Evolutionary conservation across 805 yeast genomes (phyloP).

Genomic region (Ogataea nonfermentans): DNA sequence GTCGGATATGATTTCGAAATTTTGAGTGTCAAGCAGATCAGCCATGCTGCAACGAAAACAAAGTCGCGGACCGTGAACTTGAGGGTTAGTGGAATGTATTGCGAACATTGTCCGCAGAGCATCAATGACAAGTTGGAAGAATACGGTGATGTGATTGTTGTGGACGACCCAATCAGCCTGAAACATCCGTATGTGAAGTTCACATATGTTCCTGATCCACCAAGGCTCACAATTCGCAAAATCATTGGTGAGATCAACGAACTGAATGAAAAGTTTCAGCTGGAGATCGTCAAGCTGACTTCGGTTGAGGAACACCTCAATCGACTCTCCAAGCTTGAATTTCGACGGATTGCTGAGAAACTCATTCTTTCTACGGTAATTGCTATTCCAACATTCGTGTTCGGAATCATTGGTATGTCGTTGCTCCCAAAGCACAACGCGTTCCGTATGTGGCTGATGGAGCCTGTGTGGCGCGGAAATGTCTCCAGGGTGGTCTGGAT

Average conservation of each 20-base stretch:
- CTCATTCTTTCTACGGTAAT: slow-evolving; percentile 48
- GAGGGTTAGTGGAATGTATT: slow-evolving; percentile 63
- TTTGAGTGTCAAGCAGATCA: slow-evolving; percentile 42
- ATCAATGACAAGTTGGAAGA: slow-evolving; percentile 47
- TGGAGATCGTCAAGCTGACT: slow-evolving; percentile 51
- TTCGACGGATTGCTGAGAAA: slow-evolving; percentile 43
- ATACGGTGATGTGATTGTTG: slow-evolving; percentile 56
- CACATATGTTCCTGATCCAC: slow-evolving; percentile 60
- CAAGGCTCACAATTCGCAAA: slow-evolving; percentile 52
- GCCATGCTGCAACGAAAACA: slow-evolving; percentile 46
- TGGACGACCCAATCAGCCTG: slow-evolving; percentile 54
- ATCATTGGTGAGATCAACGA: slow-evolving; percentile 50
- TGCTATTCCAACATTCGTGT: slow-evolving; percentile 63
- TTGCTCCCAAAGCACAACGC: slow-evolving; percentile 42
- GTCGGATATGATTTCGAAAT: slow-evolving; percentile 62
- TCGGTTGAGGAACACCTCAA: slow-evolving; percentile 64
- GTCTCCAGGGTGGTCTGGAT: slow-evolving; percentile 65
- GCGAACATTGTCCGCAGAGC: slow-evolving; percentile 64
- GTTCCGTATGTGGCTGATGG: slow-evolving; percentile 54
- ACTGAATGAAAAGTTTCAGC: slow-evolving; percentile 45
- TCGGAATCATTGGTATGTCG: slow-evolving; percentile 71
- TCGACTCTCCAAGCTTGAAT: slow-evolving; percentile 47
- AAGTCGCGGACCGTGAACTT: slow-evolving; percentile 56
- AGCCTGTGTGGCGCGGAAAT: slow-evolving; percentile 62
- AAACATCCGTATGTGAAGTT: slow-evolving; percentile 58